Evolutionary conservation across 2,329 filamentous ascomycete genomes (phyloP).

Genomic region (Pestalotiopsis fici): DNA sequence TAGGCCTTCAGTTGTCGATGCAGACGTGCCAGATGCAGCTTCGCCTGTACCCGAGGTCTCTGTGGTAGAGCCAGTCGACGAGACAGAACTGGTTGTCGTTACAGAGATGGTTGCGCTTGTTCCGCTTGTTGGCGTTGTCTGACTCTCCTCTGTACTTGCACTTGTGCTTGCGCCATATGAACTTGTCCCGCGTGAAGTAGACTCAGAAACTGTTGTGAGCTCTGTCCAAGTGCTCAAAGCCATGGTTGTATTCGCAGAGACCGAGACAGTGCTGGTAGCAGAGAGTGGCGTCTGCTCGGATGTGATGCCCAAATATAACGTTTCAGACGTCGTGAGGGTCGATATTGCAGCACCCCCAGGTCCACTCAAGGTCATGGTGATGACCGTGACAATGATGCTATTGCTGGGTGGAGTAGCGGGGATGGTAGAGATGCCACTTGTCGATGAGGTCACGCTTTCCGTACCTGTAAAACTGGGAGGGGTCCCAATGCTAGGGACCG

Average conservation of each 20-base stretch:
- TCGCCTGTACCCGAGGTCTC: not conserved
- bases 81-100: not conserved
- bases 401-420: not conserved
- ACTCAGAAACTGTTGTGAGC: not conserved
- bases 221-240: not conserved
- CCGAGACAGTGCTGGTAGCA: not conserved
- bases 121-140: not conserved
- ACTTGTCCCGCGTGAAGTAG: not conserved
- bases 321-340: not conserved
- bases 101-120: not conserved
- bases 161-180: not conserved
- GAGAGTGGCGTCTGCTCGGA: not conserved
- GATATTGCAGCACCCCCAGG: not conserved
- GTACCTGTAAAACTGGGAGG: not conserved
- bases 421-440: not conserved
- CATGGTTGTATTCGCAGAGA: not conserved
- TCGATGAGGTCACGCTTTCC: not conserved
- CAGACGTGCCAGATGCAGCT: not conserved
- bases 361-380: not conserved
- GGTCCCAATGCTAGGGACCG: not conserved
- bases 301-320: not conserved
- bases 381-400: not conserved
- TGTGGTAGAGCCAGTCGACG: constrained; percentile 1
- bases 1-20: not conserved
- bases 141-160: not conserved